Base-by-base conservation (phyloP, 768 basidiomycete species). In the Porphyrellus cyaneotinctus region DNA sequence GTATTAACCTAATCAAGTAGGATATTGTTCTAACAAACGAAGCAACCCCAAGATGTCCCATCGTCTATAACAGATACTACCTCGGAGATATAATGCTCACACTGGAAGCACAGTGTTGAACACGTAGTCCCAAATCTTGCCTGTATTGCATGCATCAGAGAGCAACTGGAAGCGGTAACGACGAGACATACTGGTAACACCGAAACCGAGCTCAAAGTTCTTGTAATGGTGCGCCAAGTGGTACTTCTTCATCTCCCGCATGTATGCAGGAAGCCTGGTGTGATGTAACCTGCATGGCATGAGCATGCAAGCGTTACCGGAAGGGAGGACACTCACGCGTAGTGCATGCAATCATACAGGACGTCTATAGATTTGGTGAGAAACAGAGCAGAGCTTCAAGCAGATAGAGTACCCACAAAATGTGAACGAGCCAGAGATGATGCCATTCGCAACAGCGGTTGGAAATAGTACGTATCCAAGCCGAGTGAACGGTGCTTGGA, bases 161-260 rank as follows among this genome's bases (percentile, higher is more conserved):
- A 45, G 37, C 15, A 39, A 31, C 9, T 49, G 4, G 43, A 38
- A 33, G 2, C 33, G 17, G 10, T 38, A 8, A 32, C 22, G 23
- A 48, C 17, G 38, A 33, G 14, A 72, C 83, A 47, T 62, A 88
- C 90, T 93, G 8, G 95, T 97, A 12, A 98, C 95, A 30, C 95
- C 95, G 65, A 95, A 98, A 17, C 94, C 95, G 39, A 98, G 87
- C 65, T 97, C 93, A 68, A 92, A 95, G 75, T 97, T 95, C 73
- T 97, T 97, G 77, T 95, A 97, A 69, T 97, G 95, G 65, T 97
- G 95, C 8, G 92, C 94, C 57, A 99, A 81, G 63, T 99, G 97
- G 66, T 97, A 98, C 67, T 90, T 90, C 78, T 99, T 99, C 88
- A 91, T 88, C 66, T 93, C 87, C 52, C 78, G 79, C 72, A 98